Percentiles rank a stretch among this genome's conserved stretches.
phyloP scores from a whole-genome alignment of 306 rosid species.

The Trichosanthes truncata region DNA sequence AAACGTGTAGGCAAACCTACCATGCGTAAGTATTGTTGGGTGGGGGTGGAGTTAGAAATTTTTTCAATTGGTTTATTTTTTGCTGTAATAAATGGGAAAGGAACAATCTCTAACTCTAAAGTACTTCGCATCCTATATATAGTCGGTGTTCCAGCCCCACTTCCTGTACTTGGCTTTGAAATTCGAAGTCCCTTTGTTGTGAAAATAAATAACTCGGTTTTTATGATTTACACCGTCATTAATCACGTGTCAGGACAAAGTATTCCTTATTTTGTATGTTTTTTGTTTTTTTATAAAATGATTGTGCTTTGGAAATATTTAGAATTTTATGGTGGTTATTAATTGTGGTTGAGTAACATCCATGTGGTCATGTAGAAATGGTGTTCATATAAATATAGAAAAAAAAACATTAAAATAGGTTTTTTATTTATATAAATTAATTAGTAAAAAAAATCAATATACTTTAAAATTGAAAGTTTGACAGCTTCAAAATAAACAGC shows the following conservation, averaged over 20 bases:
- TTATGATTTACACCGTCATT: background rate
- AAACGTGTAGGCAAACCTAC: no score
- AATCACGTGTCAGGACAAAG: background rate
- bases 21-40: no score
- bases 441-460: no score
- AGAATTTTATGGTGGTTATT: background rate
- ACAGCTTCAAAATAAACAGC: no score
- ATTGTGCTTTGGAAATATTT: background rate
- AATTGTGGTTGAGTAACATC: background rate
- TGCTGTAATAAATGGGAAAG: background rate
- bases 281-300: no score
- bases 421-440: no score
- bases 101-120: background rate
- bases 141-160: background rate
- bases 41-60: no score
- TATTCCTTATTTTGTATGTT: background rate
- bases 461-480: no score
- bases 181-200: background rate
- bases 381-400: background rate
- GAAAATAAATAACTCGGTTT: background rate
- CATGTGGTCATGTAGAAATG: background rate
- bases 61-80: no score
- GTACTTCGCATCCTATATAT: background rate
- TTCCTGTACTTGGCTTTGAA: background rate
- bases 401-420: background rate